These are phyloP conservation scores for Uronychia binucleata DNA, from an alignment of 73 alveolate genomes.

Conservation along the genomic window DNA sequence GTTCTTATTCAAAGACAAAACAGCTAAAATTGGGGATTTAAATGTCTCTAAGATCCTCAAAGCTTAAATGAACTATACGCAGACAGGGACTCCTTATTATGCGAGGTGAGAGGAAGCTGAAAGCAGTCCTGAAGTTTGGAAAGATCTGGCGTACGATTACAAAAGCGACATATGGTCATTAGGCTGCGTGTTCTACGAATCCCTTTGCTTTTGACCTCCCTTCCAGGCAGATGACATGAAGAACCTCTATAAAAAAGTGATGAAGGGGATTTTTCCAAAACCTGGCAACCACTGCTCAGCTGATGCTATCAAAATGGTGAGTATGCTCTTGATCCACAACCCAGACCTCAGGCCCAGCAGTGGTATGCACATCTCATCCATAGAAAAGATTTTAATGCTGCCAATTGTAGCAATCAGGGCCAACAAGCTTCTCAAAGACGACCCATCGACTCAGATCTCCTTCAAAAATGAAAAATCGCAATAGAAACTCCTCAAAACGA, in stretches of 20 bases:
- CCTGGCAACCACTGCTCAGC: neutral
- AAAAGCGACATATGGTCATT: slow-evolving; percentile 73
- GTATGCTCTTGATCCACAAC: neutral
- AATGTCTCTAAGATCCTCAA: slow-evolving; percentile 73
- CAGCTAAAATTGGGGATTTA: slow-evolving; percentile 80
- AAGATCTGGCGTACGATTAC: slow-evolving; percentile 75
- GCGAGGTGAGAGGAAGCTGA: slow-evolving; percentile 7
- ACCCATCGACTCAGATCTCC: neutral
- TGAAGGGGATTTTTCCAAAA: neutral
- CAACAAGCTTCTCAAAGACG: neutral
- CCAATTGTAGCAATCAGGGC: neutral
- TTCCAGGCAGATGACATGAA: slow-evolving; percentile 35
- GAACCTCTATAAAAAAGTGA: neutral
- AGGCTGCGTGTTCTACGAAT: slow-evolving; percentile 39
- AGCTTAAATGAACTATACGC: slow-evolving; percentile 46
- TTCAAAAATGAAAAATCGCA: neutral
- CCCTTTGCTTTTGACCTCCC: slow-evolving; percentile 14
- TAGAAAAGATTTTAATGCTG: neutral
- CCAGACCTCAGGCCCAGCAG: neutral
- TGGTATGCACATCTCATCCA: neutral
- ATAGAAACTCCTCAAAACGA: neutral
- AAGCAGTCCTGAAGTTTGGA: slow-evolving; percentile 81
- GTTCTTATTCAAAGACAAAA: slow-evolving; percentile 67
- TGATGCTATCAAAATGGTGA: neutral
- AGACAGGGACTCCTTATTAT: slow-evolving; percentile 64